A percentile compares a stretch with the other conserved stretches of the same genome.
Conservation (phyloP, 1,139 yeast species). For the Saccharomyces hybrid region DNA sequence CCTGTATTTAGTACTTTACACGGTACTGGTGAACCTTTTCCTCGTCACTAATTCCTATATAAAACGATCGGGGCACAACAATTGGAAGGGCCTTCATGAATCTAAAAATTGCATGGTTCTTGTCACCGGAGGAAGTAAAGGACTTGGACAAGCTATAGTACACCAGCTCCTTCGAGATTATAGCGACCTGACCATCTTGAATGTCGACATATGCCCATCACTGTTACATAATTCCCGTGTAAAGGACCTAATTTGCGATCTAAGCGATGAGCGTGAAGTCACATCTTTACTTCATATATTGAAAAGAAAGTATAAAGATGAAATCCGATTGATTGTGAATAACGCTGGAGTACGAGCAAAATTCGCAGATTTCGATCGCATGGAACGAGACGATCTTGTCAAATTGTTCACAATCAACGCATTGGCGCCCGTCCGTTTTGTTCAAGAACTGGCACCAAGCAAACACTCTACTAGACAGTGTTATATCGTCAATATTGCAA, state of each 20-base stretch:
- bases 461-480: slow-evolving; percentile 29
- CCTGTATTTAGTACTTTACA: not conserved
- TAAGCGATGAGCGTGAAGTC: slow-evolving; percentile 37
- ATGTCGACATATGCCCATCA: slow-evolving; percentile 44
- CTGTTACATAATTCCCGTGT: slow-evolving; percentile 23
- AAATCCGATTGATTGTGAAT: slow-evolving; percentile 51
- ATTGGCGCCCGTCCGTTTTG: slow-evolving; percentile 47
- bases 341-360: slow-evolving; percentile 68
- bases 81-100: slow-evolving; percentile 7
- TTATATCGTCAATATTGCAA: slow-evolving; percentile 57
- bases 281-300: slow-evolving; percentile 32
- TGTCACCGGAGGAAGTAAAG: slow-evolving; percentile 56
- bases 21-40: not conserved
- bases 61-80: slow-evolving; percentile 9
- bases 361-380: slow-evolving; percentile 36
- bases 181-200: slow-evolving; percentile 35
- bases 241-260: slow-evolving; percentile 42
- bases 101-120: not conserved
- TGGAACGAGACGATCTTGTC: slow-evolving; percentile 33
- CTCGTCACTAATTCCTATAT: not conserved
- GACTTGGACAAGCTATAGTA: slow-evolving; percentile 48
- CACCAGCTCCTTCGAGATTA: slow-evolving; percentile 30
- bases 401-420: slow-evolving; percentile 48
- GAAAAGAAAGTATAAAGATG: slow-evolving; percentile 24
- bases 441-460: slow-evolving; percentile 36